Evolutionary conservation across 495 filamentous ascomycete species (phyloP).

Genomic region (Tuber magnatum): DNA sequence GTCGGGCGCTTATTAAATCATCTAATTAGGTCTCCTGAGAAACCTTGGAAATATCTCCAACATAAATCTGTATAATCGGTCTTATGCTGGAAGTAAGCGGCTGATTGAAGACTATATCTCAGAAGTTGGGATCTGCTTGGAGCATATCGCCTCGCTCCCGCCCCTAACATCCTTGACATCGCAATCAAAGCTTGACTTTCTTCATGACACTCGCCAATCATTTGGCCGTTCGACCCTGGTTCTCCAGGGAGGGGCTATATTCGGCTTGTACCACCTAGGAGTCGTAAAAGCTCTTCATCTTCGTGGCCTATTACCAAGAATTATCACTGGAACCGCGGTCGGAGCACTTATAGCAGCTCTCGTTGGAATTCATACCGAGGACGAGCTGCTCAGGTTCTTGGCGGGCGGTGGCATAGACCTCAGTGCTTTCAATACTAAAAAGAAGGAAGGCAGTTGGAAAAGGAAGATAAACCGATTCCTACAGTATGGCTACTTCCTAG

Average conservation of each 20-base stretch:
- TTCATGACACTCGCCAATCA: conserved; percentile 83
- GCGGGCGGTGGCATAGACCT: conserved; percentile 75
- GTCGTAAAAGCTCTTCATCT: conserved; percentile 84
- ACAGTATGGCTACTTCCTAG: conserved; percentile 72
- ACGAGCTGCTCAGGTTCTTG: conserved; percentile 70
- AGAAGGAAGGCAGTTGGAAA: conserved; percentile 21
- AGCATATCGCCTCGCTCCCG: conserved; percentile 61
- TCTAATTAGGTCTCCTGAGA: conserved; percentile 60
- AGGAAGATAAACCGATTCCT: conserved; percentile 54
- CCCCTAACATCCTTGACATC: conserved; percentile 65
- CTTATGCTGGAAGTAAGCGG: conserved; percentile 82
- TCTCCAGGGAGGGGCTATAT: conserved; percentile 84
- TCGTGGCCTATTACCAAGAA: conserved; percentile 74
- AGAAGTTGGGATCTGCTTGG: conserved; percentile 69
- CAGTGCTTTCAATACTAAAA: conserved; percentile 60
- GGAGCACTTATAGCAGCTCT: conserved; percentile 86
- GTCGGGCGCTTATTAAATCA: background rate
- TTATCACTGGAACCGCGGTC: conserved; percentile 85
- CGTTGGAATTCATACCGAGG: conserved; percentile 81
- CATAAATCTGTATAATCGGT: conserved; percentile 73
- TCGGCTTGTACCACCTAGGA: conserved; percentile 84
- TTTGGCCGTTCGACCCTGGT: conserved; percentile 83
- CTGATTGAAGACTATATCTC: conserved; percentile 88
- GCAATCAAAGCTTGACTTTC: conserved; percentile 76
- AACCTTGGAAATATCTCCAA: conserved; percentile 87